Evolutionary conservation across 2,329 filamentous ascomycete genomes (phyloP).

Genomic region (Zymoseptoria ardabiliae): DNA sequence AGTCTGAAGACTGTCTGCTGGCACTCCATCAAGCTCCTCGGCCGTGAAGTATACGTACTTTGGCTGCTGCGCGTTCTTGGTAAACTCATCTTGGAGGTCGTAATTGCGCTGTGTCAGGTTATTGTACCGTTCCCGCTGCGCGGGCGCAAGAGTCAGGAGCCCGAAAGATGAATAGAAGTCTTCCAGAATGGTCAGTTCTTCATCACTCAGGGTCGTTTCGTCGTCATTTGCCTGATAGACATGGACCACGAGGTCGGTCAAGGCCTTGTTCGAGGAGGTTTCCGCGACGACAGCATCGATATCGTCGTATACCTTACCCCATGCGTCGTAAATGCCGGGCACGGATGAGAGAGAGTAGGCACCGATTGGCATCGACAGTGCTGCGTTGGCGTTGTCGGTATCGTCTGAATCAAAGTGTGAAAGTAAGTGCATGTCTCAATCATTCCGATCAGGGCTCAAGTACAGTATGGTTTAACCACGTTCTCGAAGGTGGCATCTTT

Average conservation of each 20-base stretch:
- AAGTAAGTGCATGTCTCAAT: neutral
- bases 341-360: slow-evolving; percentile 40
- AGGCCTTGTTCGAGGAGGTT: slow-evolving; percentile 49
- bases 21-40: slow-evolving; percentile 65
- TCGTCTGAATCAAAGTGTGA: slow-evolving; percentile 31
- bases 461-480: slow-evolving; percentile 53
- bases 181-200: slow-evolving; percentile 61
- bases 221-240: slow-evolving; percentile 36
- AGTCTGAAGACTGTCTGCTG: slow-evolving; percentile 54
- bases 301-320: slow-evolving; percentile 38
- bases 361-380: slow-evolving; percentile 38
- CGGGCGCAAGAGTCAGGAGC: slow-evolving; percentile 62
- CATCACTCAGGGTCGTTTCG: slow-evolving; percentile 53
- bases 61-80: slow-evolving; percentile 69
- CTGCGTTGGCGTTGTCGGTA: slow-evolving; percentile 41
- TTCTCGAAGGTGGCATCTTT: slow-evolving; percentile 50
- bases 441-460: neutral
- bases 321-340: slow-evolving; percentile 37
- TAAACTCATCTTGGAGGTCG: slow-evolving; percentile 62
- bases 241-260: slow-evolving; percentile 38
- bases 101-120: slow-evolving; percentile 71
- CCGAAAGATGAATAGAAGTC: slow-evolving; percentile 69
- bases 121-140: slow-evolving; percentile 68
- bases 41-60: slow-evolving; percentile 67
- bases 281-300: slow-evolving; percentile 62